Evolutionary conservation across 352 stramenopile species (phyloP).

Genomic region (Phytopythium litorale): DNA sequence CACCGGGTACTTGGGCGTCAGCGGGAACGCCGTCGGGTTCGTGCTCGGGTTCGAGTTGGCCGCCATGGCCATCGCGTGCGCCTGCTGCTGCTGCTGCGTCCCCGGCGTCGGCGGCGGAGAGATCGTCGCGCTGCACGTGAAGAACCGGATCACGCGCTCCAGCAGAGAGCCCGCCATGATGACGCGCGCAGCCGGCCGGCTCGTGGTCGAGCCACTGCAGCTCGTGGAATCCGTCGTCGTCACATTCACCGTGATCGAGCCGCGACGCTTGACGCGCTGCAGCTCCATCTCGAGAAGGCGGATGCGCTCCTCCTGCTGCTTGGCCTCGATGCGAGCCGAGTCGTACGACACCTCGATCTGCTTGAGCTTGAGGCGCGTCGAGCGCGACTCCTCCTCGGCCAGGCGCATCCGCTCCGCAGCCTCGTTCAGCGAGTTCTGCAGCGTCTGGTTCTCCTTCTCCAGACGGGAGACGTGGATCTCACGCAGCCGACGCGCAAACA

Average conservation of each 20-base stretch:
- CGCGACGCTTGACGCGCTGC: constrained; percentile 33
- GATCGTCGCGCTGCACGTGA: constrained; percentile 71
- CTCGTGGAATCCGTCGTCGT: constrained; percentile 4
- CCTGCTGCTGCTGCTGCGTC: constrained; percentile 4
- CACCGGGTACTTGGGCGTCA: constrained; percentile 31
- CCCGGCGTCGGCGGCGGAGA: constrained; percentile 40
- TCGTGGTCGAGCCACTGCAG: background rate
- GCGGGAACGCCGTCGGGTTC: constrained; percentile 21
- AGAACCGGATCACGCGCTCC: constrained; percentile 81
- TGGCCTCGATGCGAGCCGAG: constrained; percentile 44
- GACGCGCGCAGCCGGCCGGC: constrained; percentile 4
- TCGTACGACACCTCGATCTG: constrained; percentile 51
- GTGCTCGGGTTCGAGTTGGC: constrained; percentile 22
- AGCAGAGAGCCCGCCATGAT: constrained; percentile 28
- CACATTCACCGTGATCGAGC: constrained; percentile 6
- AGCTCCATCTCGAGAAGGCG: constrained; percentile 54
- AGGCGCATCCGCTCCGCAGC: constrained; percentile 36
- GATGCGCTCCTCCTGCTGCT: constrained; percentile 59
- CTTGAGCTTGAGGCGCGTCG: constrained; percentile 47
- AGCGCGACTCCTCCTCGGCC: constrained; percentile 41
- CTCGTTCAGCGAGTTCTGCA: constrained; percentile 34
- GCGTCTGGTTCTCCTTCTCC: constrained; percentile 56
- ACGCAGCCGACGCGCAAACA: constrained; percentile 59
- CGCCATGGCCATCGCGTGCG: constrained; percentile 4
- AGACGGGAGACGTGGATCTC: constrained; percentile 70